Conservation (phyloP, 176 grass and related monocot species). For the Bonia amplexicaulis region DNA sequence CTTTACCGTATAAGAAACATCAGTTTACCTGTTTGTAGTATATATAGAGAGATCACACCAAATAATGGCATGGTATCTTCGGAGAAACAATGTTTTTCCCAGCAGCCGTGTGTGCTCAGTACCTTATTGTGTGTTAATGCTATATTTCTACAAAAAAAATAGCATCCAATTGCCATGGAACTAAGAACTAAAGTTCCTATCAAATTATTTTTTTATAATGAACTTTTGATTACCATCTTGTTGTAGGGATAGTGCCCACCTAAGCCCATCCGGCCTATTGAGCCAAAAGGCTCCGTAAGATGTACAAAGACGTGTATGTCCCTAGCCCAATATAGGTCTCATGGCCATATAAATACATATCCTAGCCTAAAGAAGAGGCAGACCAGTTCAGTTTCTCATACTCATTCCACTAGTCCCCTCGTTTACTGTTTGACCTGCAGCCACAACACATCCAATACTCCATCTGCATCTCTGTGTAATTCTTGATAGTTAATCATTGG, state of each 20-base stretch:
- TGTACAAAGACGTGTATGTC: no score
- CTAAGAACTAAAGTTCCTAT: neutral
- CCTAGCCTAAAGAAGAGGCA: no score
- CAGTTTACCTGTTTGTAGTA: neutral
- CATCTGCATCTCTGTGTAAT: neutral
- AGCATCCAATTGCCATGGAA: neutral
- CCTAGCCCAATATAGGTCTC: no score
- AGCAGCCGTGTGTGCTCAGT: neutral
- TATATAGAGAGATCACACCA: neutral
- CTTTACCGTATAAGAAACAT: neutral
- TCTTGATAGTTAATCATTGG: neutral
- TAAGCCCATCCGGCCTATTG: no score
- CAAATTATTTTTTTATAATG: neutral
- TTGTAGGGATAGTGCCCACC: no score
- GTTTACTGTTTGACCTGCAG: no score
- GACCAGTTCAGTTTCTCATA: no score
- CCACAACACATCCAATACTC: neutral
- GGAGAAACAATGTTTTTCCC: neutral
- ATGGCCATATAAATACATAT: no score
- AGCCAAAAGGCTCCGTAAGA: no score
- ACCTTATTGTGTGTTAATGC: neutral
- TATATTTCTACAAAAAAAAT: neutral
- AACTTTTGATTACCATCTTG: neutral
- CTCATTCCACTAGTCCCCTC: no score
- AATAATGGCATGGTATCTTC: neutral